Evolutionary conservation across 148 eudicot species (phyloP), one percentile per base, ranked within the genome.

Genomic region (Persicaria maculosa): DNA sequence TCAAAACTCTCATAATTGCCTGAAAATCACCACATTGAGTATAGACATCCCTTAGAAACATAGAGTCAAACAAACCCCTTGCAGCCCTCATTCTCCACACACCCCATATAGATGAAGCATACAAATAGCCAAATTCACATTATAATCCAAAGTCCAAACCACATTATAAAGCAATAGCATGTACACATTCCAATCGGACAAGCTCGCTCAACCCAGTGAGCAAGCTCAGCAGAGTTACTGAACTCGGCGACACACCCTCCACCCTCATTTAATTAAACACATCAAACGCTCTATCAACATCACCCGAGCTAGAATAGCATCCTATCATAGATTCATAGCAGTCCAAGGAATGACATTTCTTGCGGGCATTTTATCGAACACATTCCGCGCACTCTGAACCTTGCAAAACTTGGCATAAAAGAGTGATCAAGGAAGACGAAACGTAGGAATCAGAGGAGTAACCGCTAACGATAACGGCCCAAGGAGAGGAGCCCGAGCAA

Each of bases 311-410:
- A 0, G 90, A 74, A 74, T 93, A 88, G 76, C 93, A 91, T 50
- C 98, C 88, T 4, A 91, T 85, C 19, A 93, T n/a, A n/a, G n/a
- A n/a, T n/a, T n/a, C n/a, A n/a, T 85, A 44, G 91, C 83, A 74
- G 95, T 93, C 93, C 95, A 93, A 2, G 97, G 87, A 46, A 93
- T 88, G 8, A 89, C 83, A 69, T 89, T 87, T 78, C 88, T 87
- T 1, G 72, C 79, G 62, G 89, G 82, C 98, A 93, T 87, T 65
- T 7, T 72, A 22, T 90, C 98, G 76, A 93, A 93, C 93, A 91
- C 83, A 14, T 87, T 74, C 7, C 77, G 91, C 2, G 98, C 98
- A 77, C 57, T 11, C 9, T 69, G 14, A 25, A 80, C 76, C 10
- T 50, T 44, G 4, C 86, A 88, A 47, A 87, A 85, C 69, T 83